A percentile compares a stretch with the other conserved stretches of the same genome.
These are phyloP conservation scores for Hypomyces rosellus DNA, from an alignment of 2,329 filamentous ascomycete species.

Conservation along the genomic window DNA sequence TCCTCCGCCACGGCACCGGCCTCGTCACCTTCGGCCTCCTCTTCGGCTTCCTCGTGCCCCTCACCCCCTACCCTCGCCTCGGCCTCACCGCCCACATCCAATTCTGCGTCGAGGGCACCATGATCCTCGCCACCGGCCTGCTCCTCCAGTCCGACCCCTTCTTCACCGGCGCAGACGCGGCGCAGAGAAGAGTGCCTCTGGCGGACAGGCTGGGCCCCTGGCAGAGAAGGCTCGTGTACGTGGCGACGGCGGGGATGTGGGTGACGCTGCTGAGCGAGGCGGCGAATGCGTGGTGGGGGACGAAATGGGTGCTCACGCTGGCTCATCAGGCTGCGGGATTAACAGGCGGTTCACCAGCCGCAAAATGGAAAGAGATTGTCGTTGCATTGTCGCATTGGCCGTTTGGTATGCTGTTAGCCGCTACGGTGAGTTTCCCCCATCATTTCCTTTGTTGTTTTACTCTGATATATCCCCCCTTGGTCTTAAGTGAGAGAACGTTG, in stretches of 20 bases:
- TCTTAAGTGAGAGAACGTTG: too few species aligned
- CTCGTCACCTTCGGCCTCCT: constrained; percentile 8
- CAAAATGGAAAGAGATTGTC: constrained; percentile 6
- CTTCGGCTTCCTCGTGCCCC: constrained; percentile 10
- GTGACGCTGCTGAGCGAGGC: constrained; percentile 7
- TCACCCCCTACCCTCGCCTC: constrained; percentile 8
- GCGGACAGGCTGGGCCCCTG: constrained; percentile 4
- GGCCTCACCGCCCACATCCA: constrained; percentile 10
- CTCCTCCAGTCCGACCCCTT: constrained; percentile 5
- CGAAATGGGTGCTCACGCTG: constrained; percentile 1
- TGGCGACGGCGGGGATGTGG: constrained; percentile 3
- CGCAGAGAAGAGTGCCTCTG: background rate
- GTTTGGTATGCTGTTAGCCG: background rate
- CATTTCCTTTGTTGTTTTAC: too few species aligned
- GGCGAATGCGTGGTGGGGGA: constrained; percentile 11
- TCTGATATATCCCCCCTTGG: too few species aligned
- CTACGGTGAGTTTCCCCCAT: constrained; percentile 1
- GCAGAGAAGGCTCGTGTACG: constrained; percentile 1
- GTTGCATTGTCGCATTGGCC: constrained; percentile 2
- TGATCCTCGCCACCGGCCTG: constrained; percentile 5
- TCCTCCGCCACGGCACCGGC: constrained; percentile 7
- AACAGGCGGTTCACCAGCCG: background rate
- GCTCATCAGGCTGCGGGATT: constrained; percentile 5
- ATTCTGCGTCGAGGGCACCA: constrained; percentile 6
- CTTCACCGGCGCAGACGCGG: background rate